These are phyloP conservation scores for Globisporangium irregulare DNA, from an alignment of 352 stramenopile species.

Conservation along the genomic window DNA sequence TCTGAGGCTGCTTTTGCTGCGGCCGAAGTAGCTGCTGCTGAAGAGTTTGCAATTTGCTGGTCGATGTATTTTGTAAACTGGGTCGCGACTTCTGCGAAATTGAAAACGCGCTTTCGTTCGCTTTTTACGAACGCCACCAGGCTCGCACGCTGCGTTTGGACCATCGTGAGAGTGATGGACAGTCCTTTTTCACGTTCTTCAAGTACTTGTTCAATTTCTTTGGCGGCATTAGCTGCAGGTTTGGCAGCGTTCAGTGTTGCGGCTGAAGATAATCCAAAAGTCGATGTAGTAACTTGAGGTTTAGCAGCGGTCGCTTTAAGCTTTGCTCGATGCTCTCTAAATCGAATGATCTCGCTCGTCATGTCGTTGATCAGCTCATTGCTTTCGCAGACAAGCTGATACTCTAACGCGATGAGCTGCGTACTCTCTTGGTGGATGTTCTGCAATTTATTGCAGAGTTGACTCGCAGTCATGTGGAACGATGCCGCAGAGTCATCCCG, in stretches of 20 bases:
- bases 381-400: conserved; percentile 54
- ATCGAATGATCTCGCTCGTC: conserved; percentile 51
- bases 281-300: not conserved
- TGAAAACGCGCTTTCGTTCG: conserved; percentile 70
- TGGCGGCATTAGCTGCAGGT: conserved; percentile 19
- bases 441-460: conserved; percentile 77
- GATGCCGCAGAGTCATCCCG: conserved; percentile 68
- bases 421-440: conserved; percentile 77
- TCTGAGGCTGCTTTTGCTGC: not conserved
- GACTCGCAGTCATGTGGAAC: conserved; percentile 74
- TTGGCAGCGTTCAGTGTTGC: not conserved
- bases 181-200: conserved; percentile 83
- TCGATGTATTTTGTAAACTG: conserved; percentile 59
- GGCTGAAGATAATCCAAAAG: not conserved
- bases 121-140: conserved; percentile 53
- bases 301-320: conserved; percentile 26
- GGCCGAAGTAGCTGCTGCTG: not conserved
- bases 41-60: conserved; percentile 23
- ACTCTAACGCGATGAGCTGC: conserved; percentile 61
- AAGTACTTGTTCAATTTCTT: conserved; percentile 63
- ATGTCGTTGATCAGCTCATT: conserved; percentile 73
- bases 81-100: conserved; percentile 41
- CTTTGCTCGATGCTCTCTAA: conserved; percentile 49
- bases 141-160: conserved; percentile 51
- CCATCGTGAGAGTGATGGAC: conserved; percentile 62